Base-by-base conservation (phyloP, 2,329 filamentous ascomycete genomes). In the Whalleya microplaca region DNA sequence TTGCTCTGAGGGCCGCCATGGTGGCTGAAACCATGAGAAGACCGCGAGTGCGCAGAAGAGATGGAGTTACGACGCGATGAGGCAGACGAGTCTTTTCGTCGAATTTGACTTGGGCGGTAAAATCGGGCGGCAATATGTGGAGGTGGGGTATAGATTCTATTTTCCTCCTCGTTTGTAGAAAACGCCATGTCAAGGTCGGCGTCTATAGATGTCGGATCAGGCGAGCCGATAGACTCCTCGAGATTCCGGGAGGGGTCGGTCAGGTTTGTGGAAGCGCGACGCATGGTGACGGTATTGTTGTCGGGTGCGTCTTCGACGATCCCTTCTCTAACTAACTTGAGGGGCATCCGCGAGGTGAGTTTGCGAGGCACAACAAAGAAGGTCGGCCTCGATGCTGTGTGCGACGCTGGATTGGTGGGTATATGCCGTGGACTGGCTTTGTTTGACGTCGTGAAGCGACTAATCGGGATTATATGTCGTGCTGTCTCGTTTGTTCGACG, bases 11-110 rank as follows among this genome's bases (percentile, higher is more conserved):
- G 83, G n/a, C 75, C 76, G 58, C 76, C 78, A 71, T 78, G 78
- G 41, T 76, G 75, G 58, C 78, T 74, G 66, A 80, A 84, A 58
- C 82, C 83, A 63, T 83, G 84, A 2, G 88, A 90, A 50, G 84
- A 86, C 60, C 86, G 85, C 16, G 88, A 91, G 56, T 91, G 89
- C 21, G 81, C 85, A 1, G 90, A 93, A 3, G 90, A 92, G 27
- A 92, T 84, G 55, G 89, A 92, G 74, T 92, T 92, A 59, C 90
- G 86, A 63, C 90, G 87, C 27, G 90, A 92, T 1, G 90, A 92
- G 21, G 89, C 85, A 14, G 90, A 89, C 21, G 90, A 92, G 55
- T 88, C 87, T 72, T 88, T 90, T 66, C 88, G 86, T 64, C 88
- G 86, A 61, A 80, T 83, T 63, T 85, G 85, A 3, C 80, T 84